phyloP scores from a whole-genome alignment of 306 rosid genomes.

The Boehmeria nivea region DNA sequence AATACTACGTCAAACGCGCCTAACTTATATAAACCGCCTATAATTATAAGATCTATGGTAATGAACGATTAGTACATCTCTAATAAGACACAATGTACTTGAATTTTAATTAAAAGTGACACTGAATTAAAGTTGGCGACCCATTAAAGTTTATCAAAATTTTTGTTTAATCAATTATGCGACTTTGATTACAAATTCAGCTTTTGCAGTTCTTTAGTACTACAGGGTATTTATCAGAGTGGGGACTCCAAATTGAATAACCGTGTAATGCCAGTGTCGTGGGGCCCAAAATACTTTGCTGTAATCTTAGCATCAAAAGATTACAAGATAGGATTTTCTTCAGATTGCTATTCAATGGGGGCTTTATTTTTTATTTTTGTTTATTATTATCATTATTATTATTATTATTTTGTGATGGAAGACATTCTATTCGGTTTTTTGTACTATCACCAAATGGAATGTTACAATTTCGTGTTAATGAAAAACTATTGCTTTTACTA shows the following conservation, averaged over 20 bases:
- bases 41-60: too few relatives aligned
- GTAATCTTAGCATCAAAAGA: neutral
- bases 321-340: neutral
- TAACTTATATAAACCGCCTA: too few relatives aligned
- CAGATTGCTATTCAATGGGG: neutral
- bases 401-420: too few relatives aligned
- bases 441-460: neutral
- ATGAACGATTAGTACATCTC: too few relatives aligned
- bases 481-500: neutral
- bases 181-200: neutral
- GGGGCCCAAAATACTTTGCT: neutral
- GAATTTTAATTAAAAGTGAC: too few relatives aligned
- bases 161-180: too few relatives aligned
- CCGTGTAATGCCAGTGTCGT: neutral
- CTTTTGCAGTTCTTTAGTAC: neutral
- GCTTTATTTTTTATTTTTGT: neutral
- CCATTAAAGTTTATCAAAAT: too few relatives aligned
- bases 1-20: too few relatives aligned
- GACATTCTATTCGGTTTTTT: neutral
- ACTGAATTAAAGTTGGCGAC: too few relatives aligned
- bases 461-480: neutral
- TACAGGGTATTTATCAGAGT: neutral
- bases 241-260: neutral
- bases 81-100: too few relatives aligned
- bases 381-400: too few relatives aligned